Evolutionary conservation across 2,329 filamentous ascomycete species (phyloP), one percentile per base, ranked within the genome.

Genomic region (Cercospora sojina): DNA sequence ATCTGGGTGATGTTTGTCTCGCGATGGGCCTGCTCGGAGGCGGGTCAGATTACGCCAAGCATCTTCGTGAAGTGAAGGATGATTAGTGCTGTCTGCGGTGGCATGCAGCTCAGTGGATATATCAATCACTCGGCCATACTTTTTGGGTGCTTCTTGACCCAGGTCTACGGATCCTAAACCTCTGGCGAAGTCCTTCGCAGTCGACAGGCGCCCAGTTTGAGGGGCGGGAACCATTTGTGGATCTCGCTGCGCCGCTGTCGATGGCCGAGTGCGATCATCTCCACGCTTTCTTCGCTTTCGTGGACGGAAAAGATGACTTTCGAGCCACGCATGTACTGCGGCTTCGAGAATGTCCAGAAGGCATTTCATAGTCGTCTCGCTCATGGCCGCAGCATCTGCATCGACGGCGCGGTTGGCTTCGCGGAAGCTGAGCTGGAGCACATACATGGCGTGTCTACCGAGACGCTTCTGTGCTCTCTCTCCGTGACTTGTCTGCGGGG

Each of bases 361-460:
- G 1, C 81, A 78, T 27, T 85, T 81, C n/a, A 92, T 69, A 23
- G 69, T 51, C 3, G 60, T 53, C 29, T 77, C 74, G 29, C 73
- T 77, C 12, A 63, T 43, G 10, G 60, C 23, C 8, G 59, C 59
- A 20, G 61, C 47, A 6, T 59, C 49, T 35, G 56, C 27, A 77
- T 16, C 8, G 3, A 25, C 16, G 13, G 20, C 31, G 27, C 12
- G 32, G 3, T 9, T 10, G 31, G 31, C 20, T n/a, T 63, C 67
- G 59, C 16, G 62, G 10, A 74, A 63, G 27, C 53, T 64, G 2
- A 77, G 85, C 29, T 87, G 87, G n/a, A 98, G 79, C 72, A 89
- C 90, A 73, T 97, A 98, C 88, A 94, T 94, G 0, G 94, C 93
- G 88, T 92, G 95, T 59, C 87, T 86, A 73, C 97, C 92, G 9